Conservation (phyloP, 139 green algal genomes). For the Auxenochlorella pyrenoidosa region DNA sequence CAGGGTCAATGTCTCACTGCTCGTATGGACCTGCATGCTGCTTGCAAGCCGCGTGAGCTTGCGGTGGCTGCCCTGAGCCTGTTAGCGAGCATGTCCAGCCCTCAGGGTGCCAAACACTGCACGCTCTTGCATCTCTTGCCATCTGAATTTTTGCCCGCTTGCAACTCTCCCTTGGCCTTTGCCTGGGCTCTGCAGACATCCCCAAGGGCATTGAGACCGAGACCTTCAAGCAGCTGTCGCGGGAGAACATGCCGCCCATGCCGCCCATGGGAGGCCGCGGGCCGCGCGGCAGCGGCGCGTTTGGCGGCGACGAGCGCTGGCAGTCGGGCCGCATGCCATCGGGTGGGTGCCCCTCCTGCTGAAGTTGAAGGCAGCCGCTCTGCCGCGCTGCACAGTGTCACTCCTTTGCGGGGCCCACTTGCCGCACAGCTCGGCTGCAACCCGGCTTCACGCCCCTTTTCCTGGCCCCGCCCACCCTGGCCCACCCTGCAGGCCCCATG, state of each 20-base stretch:
- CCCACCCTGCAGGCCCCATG: not conserved
- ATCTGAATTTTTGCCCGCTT: no score
- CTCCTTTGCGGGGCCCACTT: not conserved
- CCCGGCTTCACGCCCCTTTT: no score
- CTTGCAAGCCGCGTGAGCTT: no score
- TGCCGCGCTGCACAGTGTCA: no score
- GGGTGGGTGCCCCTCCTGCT: not conserved
- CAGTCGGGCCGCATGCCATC: slow-evolving; percentile 30
- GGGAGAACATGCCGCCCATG: slow-evolving; percentile 29
- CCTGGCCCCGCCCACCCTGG: not conserved
- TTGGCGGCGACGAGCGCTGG: slow-evolving; percentile 31
- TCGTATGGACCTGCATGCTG: not conserved
- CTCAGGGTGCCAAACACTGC: no score
- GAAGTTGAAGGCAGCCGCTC: not conserved
- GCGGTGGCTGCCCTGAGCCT: no score
- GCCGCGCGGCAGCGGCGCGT: not conserved
- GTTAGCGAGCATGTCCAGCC: not conserved
- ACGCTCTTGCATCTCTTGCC: no score
- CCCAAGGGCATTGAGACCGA: slow-evolving; percentile 33
- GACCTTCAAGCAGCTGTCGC: slow-evolving; percentile 32
- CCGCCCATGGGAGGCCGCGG: slow-evolving; percentile 12
- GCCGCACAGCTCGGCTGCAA: not conserved
- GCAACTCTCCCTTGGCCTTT: not conserved
- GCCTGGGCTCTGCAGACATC: not conserved
- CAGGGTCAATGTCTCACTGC: not conserved